Base-by-base conservation (phyloP, 2,329 filamentous ascomycete genomes). In the Ceratocystis smalleyi region DNA sequence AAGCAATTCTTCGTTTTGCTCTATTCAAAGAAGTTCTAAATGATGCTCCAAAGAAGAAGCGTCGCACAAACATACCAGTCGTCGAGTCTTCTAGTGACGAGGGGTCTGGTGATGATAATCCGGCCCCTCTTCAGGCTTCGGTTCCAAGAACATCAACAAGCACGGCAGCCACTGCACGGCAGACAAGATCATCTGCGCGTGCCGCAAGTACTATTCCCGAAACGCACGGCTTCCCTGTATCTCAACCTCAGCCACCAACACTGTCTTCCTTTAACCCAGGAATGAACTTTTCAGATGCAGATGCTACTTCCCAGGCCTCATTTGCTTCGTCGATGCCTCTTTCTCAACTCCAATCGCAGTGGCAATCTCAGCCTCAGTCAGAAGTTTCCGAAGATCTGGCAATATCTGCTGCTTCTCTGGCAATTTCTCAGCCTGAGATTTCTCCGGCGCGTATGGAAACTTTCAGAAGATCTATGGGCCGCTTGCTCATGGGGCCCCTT, bases 1-100 rank as follows among this genome's bases (percentile, higher is more conserved):
- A 99, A 73, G 82, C 84, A 7, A 95, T 99, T 68, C 77, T 99
- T 40, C 84, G 94, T 19, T 99, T 96, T 71, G 95, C 94, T 1
- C 81, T 99, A 43, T 99, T 99, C 81, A 97, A 97, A 74, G 94
- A 99, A 76, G 86, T 99, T 0, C 81, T 96, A 2, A 81, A 85
- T 71, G 81, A 84, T 68, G 86, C 91, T 73, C 88, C 91, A 65
- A 83, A 85, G 69, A 94, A 92, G 79, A 87, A 94, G 75, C 83
- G 91, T 70, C 86, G 89, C 74, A 62, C 61, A 8, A 86, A 88
- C 70, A 87, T 82, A 5, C 78, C 81, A 35, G 79, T 80, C 43
- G 77, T 81, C 17, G 84, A 71, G 72, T 78, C 85, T 24, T 83
- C 81, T 47, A 81, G 82, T 8, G 81, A 81, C 22, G 81, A 79